Evolutionary conservation across 2,329 filamentous ascomycete species (phyloP), one percentile per base, ranked within the genome.

Genomic region (Cytospora chrysosperma): DNA sequence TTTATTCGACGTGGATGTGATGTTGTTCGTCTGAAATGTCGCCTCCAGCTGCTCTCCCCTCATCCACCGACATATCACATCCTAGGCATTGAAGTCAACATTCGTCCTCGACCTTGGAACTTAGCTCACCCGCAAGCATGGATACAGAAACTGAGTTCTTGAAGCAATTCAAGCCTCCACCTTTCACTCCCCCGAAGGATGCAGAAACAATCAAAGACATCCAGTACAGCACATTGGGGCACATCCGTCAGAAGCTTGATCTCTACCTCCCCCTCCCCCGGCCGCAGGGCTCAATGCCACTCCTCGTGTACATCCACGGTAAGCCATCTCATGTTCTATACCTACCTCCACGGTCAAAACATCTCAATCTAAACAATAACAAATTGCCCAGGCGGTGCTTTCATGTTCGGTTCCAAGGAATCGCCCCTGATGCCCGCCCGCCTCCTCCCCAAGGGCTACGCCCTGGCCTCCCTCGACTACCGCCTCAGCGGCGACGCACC

Each of bases 261-360:
- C 64, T 65, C 37, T 65, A 65, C 32, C 57, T 58, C 9, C 64
- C 64, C 34, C 61, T 54, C 53, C 50, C 40, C 21, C 49, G 43
- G 24, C 47, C 56, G 6, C 28, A 52, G 1, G 28, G 47, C 19
- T 32, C 27, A n/a, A 56, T 61, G 32, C 64, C 64, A 27, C 30
- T 65, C 19, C 61, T 65, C 17, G 54, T 63, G 12, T 65, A 65
- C 21, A 65, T 65, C 3, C 64, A 65, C n/a, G 64, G 64, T 61
- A 37, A 4, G 30, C 15, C n/a, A 6, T 5, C 9, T 37, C 4
- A 24, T 19, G 30, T 34, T 13, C 32, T 15, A 3, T n/a, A n/a
- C n/a, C n/a, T n/a, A n/a, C n/a, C n/a, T n/a, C n/a, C n/a, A n/a
- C n/a, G n/a, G n/a, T n/a, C n/a, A n/a, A n/a, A n/a, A n/a, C n/a